Evolutionary conservation across 1,139 yeast species (phyloP).

Genomic region (Blastobotrys apis): DNA sequence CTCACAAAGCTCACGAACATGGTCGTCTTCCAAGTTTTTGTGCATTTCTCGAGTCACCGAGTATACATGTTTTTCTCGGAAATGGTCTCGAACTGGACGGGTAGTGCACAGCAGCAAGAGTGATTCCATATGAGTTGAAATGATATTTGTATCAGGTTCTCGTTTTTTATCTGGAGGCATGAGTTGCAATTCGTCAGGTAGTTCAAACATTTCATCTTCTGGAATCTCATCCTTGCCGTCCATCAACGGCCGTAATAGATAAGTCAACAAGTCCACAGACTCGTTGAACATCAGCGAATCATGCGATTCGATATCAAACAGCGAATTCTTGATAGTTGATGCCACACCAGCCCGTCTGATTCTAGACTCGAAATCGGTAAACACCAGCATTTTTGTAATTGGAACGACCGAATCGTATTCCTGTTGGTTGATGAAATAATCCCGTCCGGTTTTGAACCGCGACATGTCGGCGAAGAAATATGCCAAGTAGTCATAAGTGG

Average conservation of each 20-base stretch:
- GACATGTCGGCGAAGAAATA: slow-evolving; percentile 90
- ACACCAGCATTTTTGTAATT: slow-evolving; percentile 70
- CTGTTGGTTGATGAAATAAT: slow-evolving; percentile 68
- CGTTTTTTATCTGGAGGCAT: slow-evolving; percentile 71
- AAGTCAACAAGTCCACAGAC: slow-evolving; percentile 71
- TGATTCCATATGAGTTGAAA: slow-evolving; percentile 68
- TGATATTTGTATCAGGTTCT: slow-evolving; percentile 64
- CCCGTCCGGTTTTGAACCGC: slow-evolving; percentile 65
- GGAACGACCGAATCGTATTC: slow-evolving; percentile 75
- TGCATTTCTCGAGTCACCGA: slow-evolving; percentile 82
- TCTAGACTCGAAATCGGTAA: slow-evolving; percentile 75
- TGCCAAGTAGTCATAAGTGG: slow-evolving; percentile 76
- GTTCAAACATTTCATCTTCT: slow-evolving; percentile 79
- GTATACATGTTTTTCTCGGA: slow-evolving; percentile 77
- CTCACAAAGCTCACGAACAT: slow-evolving; percentile 50
- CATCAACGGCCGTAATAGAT: slow-evolving; percentile 75
- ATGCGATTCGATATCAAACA: slow-evolving; percentile 76
- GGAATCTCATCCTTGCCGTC: slow-evolving; percentile 67
- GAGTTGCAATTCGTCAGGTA: slow-evolving; percentile 86
- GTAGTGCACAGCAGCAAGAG: slow-evolving; percentile 74
- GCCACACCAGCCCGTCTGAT: slow-evolving; percentile 91
- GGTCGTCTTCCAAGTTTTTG: slow-evolving; percentile 59
- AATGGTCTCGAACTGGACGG: slow-evolving; percentile 60
- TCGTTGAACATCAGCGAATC: slow-evolving; percentile 54
- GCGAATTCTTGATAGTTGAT: slow-evolving; percentile 82